phyloP scores from a whole-genome alignment of 306 rosid genomes.

The Vigna trinervia region DNA sequence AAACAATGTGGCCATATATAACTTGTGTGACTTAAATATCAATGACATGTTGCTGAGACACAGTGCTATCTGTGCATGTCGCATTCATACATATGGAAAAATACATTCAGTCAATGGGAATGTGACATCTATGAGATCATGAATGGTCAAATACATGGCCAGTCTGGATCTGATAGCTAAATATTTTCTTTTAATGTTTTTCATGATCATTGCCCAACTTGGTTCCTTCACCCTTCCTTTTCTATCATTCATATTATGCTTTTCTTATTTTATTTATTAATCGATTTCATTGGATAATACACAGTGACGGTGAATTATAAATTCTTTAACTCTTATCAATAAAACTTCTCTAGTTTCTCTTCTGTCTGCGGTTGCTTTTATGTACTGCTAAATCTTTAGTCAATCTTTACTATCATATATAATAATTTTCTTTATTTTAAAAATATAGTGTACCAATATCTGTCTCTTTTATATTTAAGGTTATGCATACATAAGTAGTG shows the following conservation, averaged over 20 bases:
- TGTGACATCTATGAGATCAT: constrained; percentile 37
- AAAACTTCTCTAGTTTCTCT: neutral
- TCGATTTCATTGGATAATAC: constrained; percentile 6
- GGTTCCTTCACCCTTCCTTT: constrained; percentile 13
- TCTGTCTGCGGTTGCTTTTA: neutral
- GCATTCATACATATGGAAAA: constrained; percentile 16
- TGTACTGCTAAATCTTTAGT: neutral
- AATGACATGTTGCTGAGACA: constrained; percentile 12
- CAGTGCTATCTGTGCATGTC: neutral
- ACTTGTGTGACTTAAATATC: neutral
- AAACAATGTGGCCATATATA: neutral
- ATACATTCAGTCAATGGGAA: neutral
- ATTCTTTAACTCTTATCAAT: neutral
- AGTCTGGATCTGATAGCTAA: constrained; percentile 30
- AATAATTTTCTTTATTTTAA: neutral
- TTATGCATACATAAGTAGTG: neutral
- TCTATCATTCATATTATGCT: neutral
- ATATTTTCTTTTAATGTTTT: neutral
- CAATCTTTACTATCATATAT: neutral
- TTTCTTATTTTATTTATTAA: neutral
- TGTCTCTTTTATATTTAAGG: neutral
- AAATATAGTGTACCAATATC: neutral
- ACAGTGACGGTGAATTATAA: constrained; percentile 43
- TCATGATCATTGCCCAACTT: constrained; percentile 16
- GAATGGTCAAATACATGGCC: constrained; percentile 23